These are phyloP conservation scores for Leccinum cinnamomeum DNA, from an alignment of 1,284 basidiomycete species.

Conservation along the genomic window DNA sequence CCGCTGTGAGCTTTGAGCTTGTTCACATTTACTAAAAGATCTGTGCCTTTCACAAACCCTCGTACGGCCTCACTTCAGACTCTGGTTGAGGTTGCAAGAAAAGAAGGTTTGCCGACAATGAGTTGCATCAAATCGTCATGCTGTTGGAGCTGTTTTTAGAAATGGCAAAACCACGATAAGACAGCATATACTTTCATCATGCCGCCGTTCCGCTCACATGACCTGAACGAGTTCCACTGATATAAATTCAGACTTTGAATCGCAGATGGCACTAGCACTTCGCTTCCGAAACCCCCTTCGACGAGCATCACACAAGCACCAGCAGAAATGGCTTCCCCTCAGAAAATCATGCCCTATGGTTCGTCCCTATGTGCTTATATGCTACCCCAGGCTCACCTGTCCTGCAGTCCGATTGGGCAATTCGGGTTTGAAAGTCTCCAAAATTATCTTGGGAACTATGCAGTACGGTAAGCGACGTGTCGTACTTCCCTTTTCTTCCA, in stretches of 20 bases:
- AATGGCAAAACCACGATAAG: neutral
- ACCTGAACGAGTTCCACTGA: neutral
- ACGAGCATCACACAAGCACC: neutral
- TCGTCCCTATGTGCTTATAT: neutral
- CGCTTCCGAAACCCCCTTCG: neutral
- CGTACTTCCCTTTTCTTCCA: neutral
- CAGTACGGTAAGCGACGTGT: slow-evolving; percentile 38
- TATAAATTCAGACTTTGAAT: slow-evolving; percentile 8
- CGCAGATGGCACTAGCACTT: neutral
- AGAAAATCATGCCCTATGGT: slow-evolving; percentile 22
- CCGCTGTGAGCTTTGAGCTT: neutral
- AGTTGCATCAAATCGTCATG: neutral
- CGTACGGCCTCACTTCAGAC: neutral
- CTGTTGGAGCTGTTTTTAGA: neutral
- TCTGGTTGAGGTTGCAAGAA: neutral
- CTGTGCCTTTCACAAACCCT: neutral
- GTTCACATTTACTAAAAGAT: neutral
- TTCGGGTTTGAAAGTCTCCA: slow-evolving; percentile 49
- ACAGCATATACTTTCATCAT: neutral
- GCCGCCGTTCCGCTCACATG: slow-evolving; percentile 6
- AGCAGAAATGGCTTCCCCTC: slow-evolving; percentile 3
- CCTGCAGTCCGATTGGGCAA: slow-evolving; percentile 44
- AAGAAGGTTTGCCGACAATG: neutral
- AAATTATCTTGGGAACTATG: slow-evolving; percentile 44
- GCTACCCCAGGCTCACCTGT: neutral